These are phyloP conservation scores for Croton setiger DNA, from an alignment of 441 rosid species.

Conservation along the genomic window DNA sequence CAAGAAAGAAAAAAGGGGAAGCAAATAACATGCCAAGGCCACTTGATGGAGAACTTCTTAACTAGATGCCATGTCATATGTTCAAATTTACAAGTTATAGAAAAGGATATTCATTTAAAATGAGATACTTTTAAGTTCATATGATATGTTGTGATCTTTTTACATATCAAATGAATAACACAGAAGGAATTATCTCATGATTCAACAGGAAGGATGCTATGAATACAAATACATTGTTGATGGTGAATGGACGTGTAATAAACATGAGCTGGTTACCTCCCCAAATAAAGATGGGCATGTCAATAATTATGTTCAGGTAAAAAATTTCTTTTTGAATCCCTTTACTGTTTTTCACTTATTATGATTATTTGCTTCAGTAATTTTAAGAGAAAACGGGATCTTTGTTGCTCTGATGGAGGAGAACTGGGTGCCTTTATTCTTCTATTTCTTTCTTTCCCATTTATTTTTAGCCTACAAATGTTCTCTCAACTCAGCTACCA, in stretches of 20 bases:
- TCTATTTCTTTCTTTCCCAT: background rate
- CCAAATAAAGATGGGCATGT: slow-evolving; percentile 80
- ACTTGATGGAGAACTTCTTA: background rate
- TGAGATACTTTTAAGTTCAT: background rate
- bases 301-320: slow-evolving; percentile 71
- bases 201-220: slow-evolving; percentile 77
- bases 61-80: background rate
- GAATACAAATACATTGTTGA: slow-evolving; percentile 90
- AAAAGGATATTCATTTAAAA: background rate
- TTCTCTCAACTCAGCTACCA: background rate
- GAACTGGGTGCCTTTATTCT: background rate
- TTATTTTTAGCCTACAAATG: background rate
- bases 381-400: background rate
- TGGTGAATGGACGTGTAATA: slow-evolving; percentile 71
- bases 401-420: background rate
- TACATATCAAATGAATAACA: too few relatives aligned
- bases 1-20: too few relatives aligned
- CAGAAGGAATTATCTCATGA: background rate
- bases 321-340: slow-evolving; percentile 20
- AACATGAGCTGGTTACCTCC: slow-evolving; percentile 49
- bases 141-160: background rate
- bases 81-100: background rate
- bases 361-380: background rate
- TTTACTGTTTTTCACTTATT: background rate
- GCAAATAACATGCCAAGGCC: background rate